Evolutionary conservation across 2,329 filamentous ascomycete genomes (phyloP).

Genomic region (Exophiala aquamarina): DNA sequence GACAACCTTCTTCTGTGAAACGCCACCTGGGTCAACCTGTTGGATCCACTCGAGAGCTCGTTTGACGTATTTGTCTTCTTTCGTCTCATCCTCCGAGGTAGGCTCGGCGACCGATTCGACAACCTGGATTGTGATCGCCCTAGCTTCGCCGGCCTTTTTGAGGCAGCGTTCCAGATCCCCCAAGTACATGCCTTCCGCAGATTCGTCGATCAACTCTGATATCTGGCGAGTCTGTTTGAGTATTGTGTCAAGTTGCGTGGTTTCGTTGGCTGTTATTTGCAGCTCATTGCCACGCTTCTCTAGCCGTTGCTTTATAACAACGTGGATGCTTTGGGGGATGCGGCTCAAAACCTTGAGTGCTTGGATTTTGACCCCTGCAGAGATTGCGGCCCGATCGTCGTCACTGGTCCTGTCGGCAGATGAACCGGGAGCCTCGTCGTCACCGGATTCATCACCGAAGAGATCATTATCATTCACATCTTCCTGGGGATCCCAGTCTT

Average conservation of each 20-base stretch:
- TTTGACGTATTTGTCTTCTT: slow-evolving; percentile 34
- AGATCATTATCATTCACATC: slow-evolving; percentile 55
- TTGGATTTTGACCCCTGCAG: slow-evolving; percentile 42
- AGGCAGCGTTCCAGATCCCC: slow-evolving; percentile 33
- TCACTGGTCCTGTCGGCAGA: slow-evolving; percentile 23
- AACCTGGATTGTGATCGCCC: slow-evolving; percentile 25
- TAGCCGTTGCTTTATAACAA: slow-evolving; percentile 42
- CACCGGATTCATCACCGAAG: slow-evolving; percentile 33
- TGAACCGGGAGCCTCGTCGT: slow-evolving; percentile 30
- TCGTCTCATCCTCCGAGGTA: slow-evolving; percentile 18
- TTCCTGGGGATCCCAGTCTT: slow-evolving; percentile 80
- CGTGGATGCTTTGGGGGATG: slow-evolving; percentile 43
- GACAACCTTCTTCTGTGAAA: background rate
- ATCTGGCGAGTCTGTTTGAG: slow-evolving; percentile 36
- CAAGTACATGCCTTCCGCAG: slow-evolving; percentile 47
- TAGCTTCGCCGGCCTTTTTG: slow-evolving; percentile 27
- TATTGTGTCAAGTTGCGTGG: slow-evolving; percentile 37
- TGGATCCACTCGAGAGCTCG: slow-evolving; percentile 33
- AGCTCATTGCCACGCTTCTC: slow-evolving; percentile 33
- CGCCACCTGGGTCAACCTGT: slow-evolving; percentile 22
- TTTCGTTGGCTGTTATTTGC: slow-evolving; percentile 12
- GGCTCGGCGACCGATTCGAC: slow-evolving; percentile 22
- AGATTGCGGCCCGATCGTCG: slow-evolving; percentile 33
- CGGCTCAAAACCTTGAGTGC: slow-evolving; percentile 44
- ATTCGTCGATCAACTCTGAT: slow-evolving; percentile 45